Evolutionary conservation across 148 eudicot genomes (phyloP), one percentile per base, ranked within the genome.

Genomic region (Persicaria tinctoria): DNA sequence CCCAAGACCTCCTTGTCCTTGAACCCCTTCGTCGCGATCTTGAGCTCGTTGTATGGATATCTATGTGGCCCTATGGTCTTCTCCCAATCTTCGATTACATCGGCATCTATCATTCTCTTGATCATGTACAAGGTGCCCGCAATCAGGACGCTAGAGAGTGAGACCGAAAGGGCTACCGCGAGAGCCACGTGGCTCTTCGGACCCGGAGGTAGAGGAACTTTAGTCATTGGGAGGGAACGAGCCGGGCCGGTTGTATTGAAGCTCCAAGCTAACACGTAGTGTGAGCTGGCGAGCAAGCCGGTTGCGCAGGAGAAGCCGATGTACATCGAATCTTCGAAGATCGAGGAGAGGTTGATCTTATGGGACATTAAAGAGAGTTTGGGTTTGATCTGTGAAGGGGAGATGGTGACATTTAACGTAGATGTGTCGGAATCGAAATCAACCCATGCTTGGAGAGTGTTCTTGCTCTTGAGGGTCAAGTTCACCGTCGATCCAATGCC

Each of bases 191-290:
- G 8, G 59, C 50, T 55, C 70, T 82, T 76, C 46, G 77, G 17
- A 50, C 68, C 46, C 6, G 84, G 82, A 60, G 82, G 78, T 9
- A 64, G 51, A 38, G 84, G 84, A 41, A 82, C 73, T 13, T 57
- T 38, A 63, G 80, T 38, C 10, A 81, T 45, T 75, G 82, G 80
- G 32, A 86, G 78, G 49, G 74, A 70, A 73, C 80, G 78, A 50
- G 87, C 79, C 55, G 27, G 32, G 2, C 85, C 86, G 59, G 77
- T 82, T 55, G 75, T 76, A 11, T 79, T 76, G 53, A 83, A 86
- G 74, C 87, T 86, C 87, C 89, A 84, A 49, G 84, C 87, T 55
- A 86, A 18, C 8, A 84, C 75, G 74, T 78, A 86, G 57, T 84
- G 84, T 1, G 23, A 56, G 8, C 77, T 62, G 1, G 68, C 46